Conservation (phyloP, 164 flowering plant genomes). For the Magnolia changhungtana region DNA sequence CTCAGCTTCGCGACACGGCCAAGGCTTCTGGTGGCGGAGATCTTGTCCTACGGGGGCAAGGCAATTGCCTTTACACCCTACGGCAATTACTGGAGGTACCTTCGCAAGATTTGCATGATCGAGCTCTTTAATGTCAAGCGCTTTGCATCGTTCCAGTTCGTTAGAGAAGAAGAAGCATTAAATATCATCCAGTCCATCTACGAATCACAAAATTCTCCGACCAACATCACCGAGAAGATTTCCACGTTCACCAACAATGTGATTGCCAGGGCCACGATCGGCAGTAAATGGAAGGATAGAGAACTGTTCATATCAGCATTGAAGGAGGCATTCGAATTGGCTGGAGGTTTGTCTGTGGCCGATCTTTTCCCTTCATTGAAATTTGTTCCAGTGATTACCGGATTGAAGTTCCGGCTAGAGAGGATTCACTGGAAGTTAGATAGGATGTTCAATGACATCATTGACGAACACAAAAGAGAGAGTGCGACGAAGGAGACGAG, state of each 20-base stretch:
- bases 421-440: slow-evolving; percentile 19
- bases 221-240: slow-evolving; percentile 21
- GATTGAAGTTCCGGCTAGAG: slow-evolving; percentile 21
- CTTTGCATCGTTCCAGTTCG: slow-evolving; percentile 10
- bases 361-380: slow-evolving; percentile 26
- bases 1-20: slow-evolving; percentile 15
- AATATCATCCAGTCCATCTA: slow-evolving; percentile 13
- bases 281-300: slow-evolving; percentile 27
- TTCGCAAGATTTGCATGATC: slow-evolving; percentile 14
- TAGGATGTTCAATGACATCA: slow-evolving; percentile 18
- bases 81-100: slow-evolving; percentile 16
- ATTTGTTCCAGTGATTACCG: slow-evolving; percentile 20
- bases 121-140: slow-evolving; percentile 19
- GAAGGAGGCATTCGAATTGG: slow-evolving; percentile 1
- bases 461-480: slow-evolving; percentile 18
- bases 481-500: neutral
- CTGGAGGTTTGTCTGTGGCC: slow-evolving; percentile 30
- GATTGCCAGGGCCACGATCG: slow-evolving; percentile 34
- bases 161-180: slow-evolving; percentile 21
- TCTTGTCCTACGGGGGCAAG: slow-evolving; percentile 3
- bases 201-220: slow-evolving; percentile 1
- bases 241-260: slow-evolving; percentile 17
- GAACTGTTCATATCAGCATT: slow-evolving; percentile 25
- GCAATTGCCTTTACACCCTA: slow-evolving; percentile 20
- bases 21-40: neutral